Percentiles rank a stretch among this genome's conserved stretches.
Evolutionary conservation across 2,329 filamentous ascomycete species (phyloP).

Genomic region (Emmonsiellopsis sp.): DNA sequence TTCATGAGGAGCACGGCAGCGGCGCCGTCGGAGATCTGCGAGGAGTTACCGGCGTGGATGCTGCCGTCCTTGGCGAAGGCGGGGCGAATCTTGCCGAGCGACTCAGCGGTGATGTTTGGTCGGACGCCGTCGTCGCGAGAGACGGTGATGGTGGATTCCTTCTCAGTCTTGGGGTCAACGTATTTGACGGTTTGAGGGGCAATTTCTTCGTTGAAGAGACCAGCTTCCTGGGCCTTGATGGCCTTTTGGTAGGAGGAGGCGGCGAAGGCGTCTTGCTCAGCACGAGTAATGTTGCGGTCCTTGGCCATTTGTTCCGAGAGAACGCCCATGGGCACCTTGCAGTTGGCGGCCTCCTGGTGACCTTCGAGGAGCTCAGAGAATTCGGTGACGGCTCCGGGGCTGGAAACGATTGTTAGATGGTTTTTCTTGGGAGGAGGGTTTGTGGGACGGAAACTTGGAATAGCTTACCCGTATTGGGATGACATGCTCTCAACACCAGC

Average conservation of each 20-base stretch:
- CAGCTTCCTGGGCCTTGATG: conserved; percentile 68
- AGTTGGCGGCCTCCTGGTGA: conserved; percentile 77
- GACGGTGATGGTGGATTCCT: conserved; percentile 75
- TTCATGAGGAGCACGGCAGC: conserved; percentile 94
- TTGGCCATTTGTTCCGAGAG: conserved; percentile 93
- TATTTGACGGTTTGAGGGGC: conserved; percentile 75
- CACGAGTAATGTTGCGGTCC: conserved; percentile 62
- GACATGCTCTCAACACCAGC: conserved; percentile 97
- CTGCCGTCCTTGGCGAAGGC: conserved; percentile 85
- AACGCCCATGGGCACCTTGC: conserved; percentile 94
- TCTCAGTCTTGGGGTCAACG: conserved; percentile 82
- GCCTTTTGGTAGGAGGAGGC: conserved; percentile 86
- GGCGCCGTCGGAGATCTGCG: conserved; percentile 90
- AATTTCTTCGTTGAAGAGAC: conserved; percentile 92
- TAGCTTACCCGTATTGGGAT: conserved; percentile 71
- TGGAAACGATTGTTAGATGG: conserved; percentile 20
- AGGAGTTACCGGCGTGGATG: conserved; percentile 95
- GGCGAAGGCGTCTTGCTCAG: conserved; percentile 82
- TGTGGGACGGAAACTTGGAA: not conserved
- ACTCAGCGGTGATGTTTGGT: conserved; percentile 74
- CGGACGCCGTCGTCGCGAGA: conserved; percentile 80
- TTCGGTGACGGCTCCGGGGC: conserved; percentile 75
- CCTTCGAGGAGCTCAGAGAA: conserved; percentile 83
- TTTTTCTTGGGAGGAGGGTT: not conserved
- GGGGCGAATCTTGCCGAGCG: conserved; percentile 78